These are phyloP conservation scores for Proliferodiscus dingleyae DNA, from an alignment of 2,329 filamentous ascomycete genomes.

Conservation along the genomic window DNA sequence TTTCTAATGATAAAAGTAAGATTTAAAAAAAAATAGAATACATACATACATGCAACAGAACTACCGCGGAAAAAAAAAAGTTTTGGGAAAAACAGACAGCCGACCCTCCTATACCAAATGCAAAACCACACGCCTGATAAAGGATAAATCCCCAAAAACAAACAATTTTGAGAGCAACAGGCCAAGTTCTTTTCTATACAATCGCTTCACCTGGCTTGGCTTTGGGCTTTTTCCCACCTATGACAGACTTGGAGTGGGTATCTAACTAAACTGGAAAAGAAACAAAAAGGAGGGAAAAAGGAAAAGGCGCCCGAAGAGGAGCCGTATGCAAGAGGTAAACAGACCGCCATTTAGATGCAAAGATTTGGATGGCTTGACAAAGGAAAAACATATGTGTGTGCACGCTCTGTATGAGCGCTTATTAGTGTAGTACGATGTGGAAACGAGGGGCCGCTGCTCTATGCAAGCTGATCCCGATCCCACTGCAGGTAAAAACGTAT, in stretches of 20 bases:
- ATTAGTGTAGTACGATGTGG: no score
- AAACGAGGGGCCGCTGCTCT: background rate
- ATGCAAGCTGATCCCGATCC: background rate
- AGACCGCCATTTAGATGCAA: no score
- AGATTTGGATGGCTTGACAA: background rate
- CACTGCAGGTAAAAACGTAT: background rate
- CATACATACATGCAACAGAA: no score
- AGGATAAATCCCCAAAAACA: background rate
- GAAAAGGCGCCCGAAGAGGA: no score
- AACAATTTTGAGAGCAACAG: background rate
- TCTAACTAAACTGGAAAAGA: background rate
- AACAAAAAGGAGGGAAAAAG: background rate
- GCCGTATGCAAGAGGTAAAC: no score
- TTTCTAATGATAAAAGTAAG: no score
- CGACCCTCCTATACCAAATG: background rate
- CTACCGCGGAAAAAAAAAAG: no score
- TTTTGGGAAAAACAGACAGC: no score
- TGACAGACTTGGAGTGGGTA: background rate
- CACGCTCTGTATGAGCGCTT: no score
- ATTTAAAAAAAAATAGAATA: no score
- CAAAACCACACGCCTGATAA: background rate
- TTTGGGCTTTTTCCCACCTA: no score
- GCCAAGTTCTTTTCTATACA: background rate
- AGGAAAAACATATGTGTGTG: background rate
- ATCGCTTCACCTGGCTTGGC: background rate